Evolutionary conservation across 1,284 basidiomycete species (phyloP), one percentile per base, ranked within the genome.

Genomic region (Rhizoctonia solani): DNA sequence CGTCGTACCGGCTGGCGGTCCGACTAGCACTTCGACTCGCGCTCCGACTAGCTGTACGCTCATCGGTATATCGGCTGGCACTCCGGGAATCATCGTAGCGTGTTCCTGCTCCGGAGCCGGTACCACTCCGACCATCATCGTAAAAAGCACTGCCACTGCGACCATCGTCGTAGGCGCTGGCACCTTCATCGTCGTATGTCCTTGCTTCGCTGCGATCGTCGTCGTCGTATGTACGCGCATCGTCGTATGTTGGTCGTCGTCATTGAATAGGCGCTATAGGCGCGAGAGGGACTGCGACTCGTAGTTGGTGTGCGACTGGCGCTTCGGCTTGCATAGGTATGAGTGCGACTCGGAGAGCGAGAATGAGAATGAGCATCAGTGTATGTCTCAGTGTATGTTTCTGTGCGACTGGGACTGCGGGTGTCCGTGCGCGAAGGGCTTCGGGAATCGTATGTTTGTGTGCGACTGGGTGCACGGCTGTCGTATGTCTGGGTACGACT

Each of bases 141-240:
- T 53, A 46, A 25, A 46, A 63, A 46, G 44, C 44, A 21, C 44
- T 46, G 6, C 59, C 56, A 23, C 56, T 63, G 1, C 49, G 59
- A 8, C 59, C 59, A 23, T 63, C 59, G 32, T 63, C 59, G 59
- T 63, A 63, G 27, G 49, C 49, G 25, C 59, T 63, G 34, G 47
- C 49, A 23, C 59, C 59, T 23, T 42, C 59, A 19, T 63, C 56
- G 32, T 46, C 46, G 34, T 61, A 52, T 5, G 59, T 63, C 25
- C 23, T 42, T 2, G 44, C 56, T 21, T 63, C 59, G 47, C 59
- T 63, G 29, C 46, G 29, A n/a, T n/a, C n/a, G 14, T 6, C 29
- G n/a, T 46, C 56, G 56, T 32, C 47, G 19, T 49, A 61, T 23
- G 42, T 61, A 4, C 56, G 25, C 1, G n/a, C 46, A 14, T 46